phyloP scores from a whole-genome alignment of 2,329 filamentous ascomycete species.

The Epicoccum nigrum region DNA sequence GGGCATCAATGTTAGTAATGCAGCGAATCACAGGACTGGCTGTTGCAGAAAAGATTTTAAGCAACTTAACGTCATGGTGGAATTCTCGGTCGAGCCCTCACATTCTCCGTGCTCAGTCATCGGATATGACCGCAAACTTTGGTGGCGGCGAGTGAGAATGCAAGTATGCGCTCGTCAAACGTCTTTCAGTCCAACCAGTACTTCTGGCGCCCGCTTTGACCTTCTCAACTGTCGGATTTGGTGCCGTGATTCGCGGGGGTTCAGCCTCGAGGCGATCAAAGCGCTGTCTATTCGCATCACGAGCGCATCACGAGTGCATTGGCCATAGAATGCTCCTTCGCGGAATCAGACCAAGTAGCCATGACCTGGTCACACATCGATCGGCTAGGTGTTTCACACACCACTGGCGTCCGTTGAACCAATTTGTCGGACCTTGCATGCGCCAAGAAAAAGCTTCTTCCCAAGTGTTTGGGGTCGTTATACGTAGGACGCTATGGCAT shows the following conservation, averaged over 20 bases:
- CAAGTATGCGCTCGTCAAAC: constrained; percentile 18
- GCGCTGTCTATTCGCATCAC: constrained; percentile 25
- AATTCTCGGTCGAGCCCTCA: constrained; percentile 7
- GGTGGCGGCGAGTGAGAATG: constrained; percentile 21
- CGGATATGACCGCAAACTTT: constrained; percentile 24
- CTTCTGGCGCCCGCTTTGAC: constrained; percentile 25
- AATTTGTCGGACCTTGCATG: constrained; percentile 24
- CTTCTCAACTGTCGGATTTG: constrained; percentile 25
- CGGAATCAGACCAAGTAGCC: constrained; percentile 18
- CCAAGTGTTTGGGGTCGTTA: constrained; percentile 18
- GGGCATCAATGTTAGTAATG: not conserved
- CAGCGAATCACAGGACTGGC: constrained; percentile 11
- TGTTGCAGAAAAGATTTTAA: constrained; percentile 4
- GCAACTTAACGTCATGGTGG: constrained; percentile 5
- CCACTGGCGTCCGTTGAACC: constrained; percentile 22
- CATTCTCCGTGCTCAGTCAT: constrained; percentile 8
- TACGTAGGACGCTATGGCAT: constrained; percentile 17
- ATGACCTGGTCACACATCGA: constrained; percentile 16
- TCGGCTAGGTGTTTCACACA: constrained; percentile 24
- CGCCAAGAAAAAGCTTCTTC: constrained; percentile 31
- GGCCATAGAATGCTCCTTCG: constrained; percentile 15
- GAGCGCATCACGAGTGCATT: constrained; percentile 23
- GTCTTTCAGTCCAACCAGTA: constrained; percentile 20
- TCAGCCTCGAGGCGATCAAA: constrained; percentile 29
- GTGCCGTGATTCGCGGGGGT: constrained; percentile 24